Conservation (phyloP, 2,329 filamentous ascomycete species). For the Ophiostoma ulmi region DNA sequence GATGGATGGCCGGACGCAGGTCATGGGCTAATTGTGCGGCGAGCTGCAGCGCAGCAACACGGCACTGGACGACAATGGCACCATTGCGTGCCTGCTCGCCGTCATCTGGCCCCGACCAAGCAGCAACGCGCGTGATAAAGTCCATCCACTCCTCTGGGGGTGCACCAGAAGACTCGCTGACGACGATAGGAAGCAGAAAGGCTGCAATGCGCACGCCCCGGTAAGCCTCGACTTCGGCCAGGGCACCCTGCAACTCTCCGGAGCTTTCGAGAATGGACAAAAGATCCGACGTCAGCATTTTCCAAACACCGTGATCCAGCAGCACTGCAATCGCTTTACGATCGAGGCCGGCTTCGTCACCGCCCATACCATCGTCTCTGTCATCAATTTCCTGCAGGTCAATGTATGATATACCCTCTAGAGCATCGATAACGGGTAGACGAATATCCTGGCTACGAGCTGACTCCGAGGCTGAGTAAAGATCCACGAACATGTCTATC, state of each 20-base stretch:
- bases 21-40: conserved; percentile 5
- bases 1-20: conserved; percentile 6
- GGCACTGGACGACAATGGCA: conserved; percentile 43
- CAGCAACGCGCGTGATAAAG: conserved; percentile 47
- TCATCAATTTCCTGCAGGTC: conserved; percentile 30
- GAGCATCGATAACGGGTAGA: conserved; percentile 52
- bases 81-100: conserved; percentile 42
- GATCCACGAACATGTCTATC: conserved; percentile 58
- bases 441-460: conserved; percentile 47
- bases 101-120: conserved; percentile 40
- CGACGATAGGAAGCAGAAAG: conserved; percentile 49
- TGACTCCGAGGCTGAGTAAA: conserved; percentile 42
- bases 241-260: background rate
- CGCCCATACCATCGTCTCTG: conserved; percentile 37
- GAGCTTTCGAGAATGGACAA: conserved; percentile 37
- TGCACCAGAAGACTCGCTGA: conserved; percentile 40
- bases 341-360: conserved; percentile 40
- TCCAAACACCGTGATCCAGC: conserved; percentile 49
- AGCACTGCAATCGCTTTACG: conserved; percentile 39
- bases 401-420: conserved; percentile 53
- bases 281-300: conserved; percentile 48
- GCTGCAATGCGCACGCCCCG: conserved; percentile 54
- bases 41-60: conserved; percentile 30
- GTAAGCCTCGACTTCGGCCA: conserved; percentile 30
- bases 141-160: conserved; percentile 53